phyloP scores from a whole-genome alignment of 2,329 filamentous ascomycete genomes.

The Fusarium verticillioides region DNA sequence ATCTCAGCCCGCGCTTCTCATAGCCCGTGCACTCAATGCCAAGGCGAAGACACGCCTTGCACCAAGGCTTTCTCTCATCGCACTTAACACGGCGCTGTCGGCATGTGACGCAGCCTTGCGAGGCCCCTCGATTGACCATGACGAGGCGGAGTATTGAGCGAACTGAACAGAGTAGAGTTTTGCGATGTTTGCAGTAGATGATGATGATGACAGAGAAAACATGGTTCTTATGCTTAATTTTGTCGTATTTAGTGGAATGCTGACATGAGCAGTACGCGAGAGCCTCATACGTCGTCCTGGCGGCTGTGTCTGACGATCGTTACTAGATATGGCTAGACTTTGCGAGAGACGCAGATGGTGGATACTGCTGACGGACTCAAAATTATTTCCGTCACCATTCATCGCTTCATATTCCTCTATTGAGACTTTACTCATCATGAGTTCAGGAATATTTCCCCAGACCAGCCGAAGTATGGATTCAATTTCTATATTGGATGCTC shows the following conservation, averaged over 20 bases:
- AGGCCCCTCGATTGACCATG: conserved; percentile 34
- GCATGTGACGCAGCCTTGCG: conserved; percentile 30
- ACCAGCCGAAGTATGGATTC: fast-evolving
- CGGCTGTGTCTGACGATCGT: conserved; percentile 15
- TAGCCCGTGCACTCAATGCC: conserved; percentile 27
- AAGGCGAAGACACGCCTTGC: conserved; percentile 19
- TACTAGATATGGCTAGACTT: neutral
- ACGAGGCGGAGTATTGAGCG: too few species aligned
- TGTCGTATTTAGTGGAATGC: neutral
- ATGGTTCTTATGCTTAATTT: neutral
- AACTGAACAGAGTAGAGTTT: neutral
- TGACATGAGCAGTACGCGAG: neutral
- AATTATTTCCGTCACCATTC: neutral
- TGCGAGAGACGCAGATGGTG: conserved; percentile 2
- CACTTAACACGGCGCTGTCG: conserved; percentile 27
- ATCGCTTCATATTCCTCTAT: neutral
- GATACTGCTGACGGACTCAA: neutral
- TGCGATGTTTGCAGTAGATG: neutral
- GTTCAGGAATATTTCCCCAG: neutral
- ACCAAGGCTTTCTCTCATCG: conserved; percentile 26
- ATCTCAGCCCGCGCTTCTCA: neutral
- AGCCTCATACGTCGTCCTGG: neutral
- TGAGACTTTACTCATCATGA: neutral
- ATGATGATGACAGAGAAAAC: too few species aligned
- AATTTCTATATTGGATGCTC: fast-evolving